Conservation (phyloP, 257 asterid species). For the Nicotiana benthamiana region DNA sequence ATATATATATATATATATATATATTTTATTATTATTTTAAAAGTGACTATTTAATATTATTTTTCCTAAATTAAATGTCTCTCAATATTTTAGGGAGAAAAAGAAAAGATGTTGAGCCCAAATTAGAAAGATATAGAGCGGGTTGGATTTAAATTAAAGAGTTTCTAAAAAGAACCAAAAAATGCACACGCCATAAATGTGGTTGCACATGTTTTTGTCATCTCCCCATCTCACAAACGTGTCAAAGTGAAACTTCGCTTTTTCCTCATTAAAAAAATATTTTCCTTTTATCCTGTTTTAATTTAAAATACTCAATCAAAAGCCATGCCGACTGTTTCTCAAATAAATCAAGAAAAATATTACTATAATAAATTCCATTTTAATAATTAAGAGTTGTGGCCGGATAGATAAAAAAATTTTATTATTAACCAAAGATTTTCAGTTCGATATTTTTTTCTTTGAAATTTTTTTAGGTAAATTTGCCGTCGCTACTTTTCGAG, state of each 20-base stretch:
- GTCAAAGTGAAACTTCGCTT: not conserved
- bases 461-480: too few relatives aligned
- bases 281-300: not conserved
- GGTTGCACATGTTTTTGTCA: not conserved
- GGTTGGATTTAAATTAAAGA: not conserved
- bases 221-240: constrained; percentile 1
- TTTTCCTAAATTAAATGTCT: too few relatives aligned
- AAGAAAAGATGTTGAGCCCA: too few relatives aligned
- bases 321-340: not conserved
- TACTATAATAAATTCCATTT: not conserved
- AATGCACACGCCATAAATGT: constrained; percentile 5
- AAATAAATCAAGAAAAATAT: not conserved
- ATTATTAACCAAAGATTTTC: too few relatives aligned
- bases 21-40: too few relatives aligned
- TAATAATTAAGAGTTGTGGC: too few relatives aligned
- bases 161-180: not conserved
- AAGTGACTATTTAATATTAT: too few relatives aligned
- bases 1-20: too few relatives aligned
- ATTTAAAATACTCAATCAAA: not conserved
- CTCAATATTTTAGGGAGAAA: too few relatives aligned
- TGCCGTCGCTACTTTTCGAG: accelerated
- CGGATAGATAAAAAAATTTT: too few relatives aligned
- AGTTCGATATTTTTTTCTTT: too few relatives aligned
- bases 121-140: not conserved
- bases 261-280: not conserved